Evolutionary conservation across 495 filamentous ascomycete genomes (phyloP).

Genomic region (Talaromyces liani): DNA sequence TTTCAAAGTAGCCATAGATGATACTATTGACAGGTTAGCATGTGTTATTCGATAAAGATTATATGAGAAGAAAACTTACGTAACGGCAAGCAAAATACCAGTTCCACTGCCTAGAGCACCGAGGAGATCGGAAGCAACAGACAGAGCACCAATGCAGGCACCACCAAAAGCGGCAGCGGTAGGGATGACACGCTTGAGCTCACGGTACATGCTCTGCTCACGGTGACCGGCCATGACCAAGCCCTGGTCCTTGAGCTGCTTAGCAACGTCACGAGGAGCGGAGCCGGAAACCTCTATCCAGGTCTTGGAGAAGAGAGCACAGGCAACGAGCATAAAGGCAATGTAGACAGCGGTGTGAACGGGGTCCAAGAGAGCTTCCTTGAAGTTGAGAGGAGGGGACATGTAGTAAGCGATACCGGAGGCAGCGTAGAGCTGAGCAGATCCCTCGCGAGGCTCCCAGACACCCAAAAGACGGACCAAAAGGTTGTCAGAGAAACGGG

Average conservation of each 20-base stretch:
- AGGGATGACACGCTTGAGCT: slow-evolving; percentile 97
- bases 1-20: slow-evolving; percentile 98
- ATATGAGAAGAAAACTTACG: slow-evolving; percentile 57
- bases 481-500: slow-evolving; percentile 95
- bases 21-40: slow-evolving; percentile 52
- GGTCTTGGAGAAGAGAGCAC: slow-evolving; percentile 98
- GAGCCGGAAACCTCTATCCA: slow-evolving; percentile 99
- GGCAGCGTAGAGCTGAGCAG: slow-evolving; percentile 84
- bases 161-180: slow-evolving; percentile 98
- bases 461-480: slow-evolving; percentile 93
- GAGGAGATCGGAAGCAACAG: slow-evolving; percentile 89
- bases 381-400: slow-evolving; percentile 96
- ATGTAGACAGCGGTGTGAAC: slow-evolving; percentile 96
- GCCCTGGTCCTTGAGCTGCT: slow-evolving; percentile 99
- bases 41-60: neutral
- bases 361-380: slow-evolving; percentile 89
- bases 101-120: slow-evolving; percentile 96
- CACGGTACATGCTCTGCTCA: slow-evolving; percentile 99
- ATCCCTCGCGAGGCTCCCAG: slow-evolving; percentile 97
- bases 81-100: slow-evolving; percentile 96
- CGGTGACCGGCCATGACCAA: slow-evolving; percentile 99
- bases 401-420: slow-evolving; percentile 98
- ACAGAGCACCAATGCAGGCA: slow-evolving; percentile 97
- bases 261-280: slow-evolving; percentile 94
- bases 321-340: slow-evolving; percentile 92